phyloP scores from a whole-genome alignment of 495 filamentous ascomycete genomes.

The Talaromyces adpressus region DNA sequence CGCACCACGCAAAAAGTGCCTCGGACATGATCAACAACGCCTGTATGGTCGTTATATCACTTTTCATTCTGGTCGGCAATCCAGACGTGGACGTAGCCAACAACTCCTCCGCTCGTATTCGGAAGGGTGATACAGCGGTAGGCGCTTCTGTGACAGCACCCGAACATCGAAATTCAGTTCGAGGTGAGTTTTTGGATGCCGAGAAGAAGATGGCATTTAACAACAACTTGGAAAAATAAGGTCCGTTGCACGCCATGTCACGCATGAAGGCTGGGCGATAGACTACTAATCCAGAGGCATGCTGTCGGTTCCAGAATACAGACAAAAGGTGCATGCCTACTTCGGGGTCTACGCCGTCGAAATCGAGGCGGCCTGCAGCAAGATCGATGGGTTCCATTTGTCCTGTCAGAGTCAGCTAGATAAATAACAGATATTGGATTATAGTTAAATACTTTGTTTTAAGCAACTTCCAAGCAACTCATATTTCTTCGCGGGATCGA shows the following conservation, averaged over 20 bases:
- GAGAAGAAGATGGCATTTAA: constrained; percentile 41
- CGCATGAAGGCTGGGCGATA: constrained; percentile 32
- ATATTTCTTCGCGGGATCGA: constrained; percentile 14
- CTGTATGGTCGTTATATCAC: constrained; percentile 39
- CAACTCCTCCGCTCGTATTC: constrained; percentile 1
- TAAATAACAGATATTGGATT: no score
- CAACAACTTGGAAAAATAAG: constrained; percentile 38
- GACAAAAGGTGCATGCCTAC: constrained; percentile 33
- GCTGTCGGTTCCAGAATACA: constrained; percentile 34
- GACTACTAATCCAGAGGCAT: constrained; percentile 23
- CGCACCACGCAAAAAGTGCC: constrained; percentile 28
- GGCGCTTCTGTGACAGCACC: constrained; percentile 13
- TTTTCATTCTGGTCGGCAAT: constrained; percentile 10
- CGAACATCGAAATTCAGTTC: constrained; percentile 22
- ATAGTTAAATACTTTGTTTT: constrained; percentile 19
- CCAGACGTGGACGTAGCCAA: neutral
- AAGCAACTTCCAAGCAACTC: constrained; percentile 21
- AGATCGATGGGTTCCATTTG: constrained; percentile 26
- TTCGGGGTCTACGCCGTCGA: constrained; percentile 34
- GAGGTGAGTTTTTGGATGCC: constrained; percentile 26
- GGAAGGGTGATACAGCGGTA: neutral
- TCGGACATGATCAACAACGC: constrained; percentile 35
- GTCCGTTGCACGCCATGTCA: constrained; percentile 30
- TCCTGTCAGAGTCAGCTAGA: constrained; percentile 9
- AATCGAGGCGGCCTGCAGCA: constrained; percentile 23